Percentiles rank a stretch among this genome's conserved stretches.
phyloP scores from a whole-genome alignment of 352 stramenopile genomes.

The Pythium brassicae region DNA sequence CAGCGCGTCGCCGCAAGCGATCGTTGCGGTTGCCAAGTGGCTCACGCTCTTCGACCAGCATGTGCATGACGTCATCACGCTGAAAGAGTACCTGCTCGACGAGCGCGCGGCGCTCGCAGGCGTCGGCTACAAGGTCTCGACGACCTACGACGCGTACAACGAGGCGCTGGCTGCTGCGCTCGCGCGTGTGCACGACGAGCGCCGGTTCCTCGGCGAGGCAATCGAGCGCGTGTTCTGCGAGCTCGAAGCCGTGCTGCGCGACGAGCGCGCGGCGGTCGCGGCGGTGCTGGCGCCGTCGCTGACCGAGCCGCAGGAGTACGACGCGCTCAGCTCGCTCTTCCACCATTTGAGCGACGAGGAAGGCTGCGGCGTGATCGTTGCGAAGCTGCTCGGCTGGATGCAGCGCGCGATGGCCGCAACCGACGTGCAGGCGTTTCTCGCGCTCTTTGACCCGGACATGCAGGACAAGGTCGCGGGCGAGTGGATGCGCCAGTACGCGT shows the following conservation, averaged over 20 bases:
- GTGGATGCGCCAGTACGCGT: conserved; percentile 67
- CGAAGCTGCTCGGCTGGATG: conserved; percentile 71
- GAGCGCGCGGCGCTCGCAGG: conserved; percentile 49
- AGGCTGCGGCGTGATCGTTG: conserved; percentile 41
- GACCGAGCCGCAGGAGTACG: conserved; percentile 47
- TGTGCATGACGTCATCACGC: conserved; percentile 42
- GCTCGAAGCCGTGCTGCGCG: conserved; percentile 43
- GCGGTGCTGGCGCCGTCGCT: conserved; percentile 49
- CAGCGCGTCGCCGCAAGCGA: conserved; percentile 42
- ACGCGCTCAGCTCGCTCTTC: conserved; percentile 60
- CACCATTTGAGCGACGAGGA: conserved; percentile 52
- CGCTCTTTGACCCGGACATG: conserved; percentile 25
- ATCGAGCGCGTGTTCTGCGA: conserved; percentile 47
- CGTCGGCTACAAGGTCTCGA: conserved; percentile 59
- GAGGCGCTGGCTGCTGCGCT: conserved; percentile 37
- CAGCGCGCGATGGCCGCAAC: conserved; percentile 41
- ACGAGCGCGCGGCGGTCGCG: conserved; percentile 51
- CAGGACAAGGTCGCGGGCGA: conserved; percentile 53
- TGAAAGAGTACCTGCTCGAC: conserved; percentile 70
- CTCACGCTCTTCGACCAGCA: conserved; percentile 59
- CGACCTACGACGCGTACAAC: conserved; percentile 56
- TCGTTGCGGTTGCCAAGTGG: conserved; percentile 58
- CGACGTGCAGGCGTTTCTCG: conserved; percentile 46
- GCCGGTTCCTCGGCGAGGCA: conserved; percentile 32
- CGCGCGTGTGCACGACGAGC: conserved; percentile 48